Base-by-base conservation (phyloP, 371 early-diverging fungal genomes). In the Lichtheimia hyalospora region DNA sequence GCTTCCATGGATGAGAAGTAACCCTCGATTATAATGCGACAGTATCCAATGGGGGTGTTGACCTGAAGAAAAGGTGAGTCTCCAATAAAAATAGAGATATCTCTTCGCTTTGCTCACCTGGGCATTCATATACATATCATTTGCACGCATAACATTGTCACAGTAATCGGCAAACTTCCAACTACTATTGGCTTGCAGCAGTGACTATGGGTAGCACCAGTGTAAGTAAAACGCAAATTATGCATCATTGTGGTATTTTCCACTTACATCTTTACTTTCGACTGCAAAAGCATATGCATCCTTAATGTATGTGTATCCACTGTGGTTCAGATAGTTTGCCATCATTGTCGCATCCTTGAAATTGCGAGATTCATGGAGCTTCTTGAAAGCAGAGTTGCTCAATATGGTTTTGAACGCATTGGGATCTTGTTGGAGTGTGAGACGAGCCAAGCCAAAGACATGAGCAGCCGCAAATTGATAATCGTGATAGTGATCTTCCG, bases 1-100 rank as follows among this genome's bases (percentile, higher is more conserved):
- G 62, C 39, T 34, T 69, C 59, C 69, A 81, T 88, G 4, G 84
- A 79, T 4, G 63, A 55, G 39, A 90, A 72, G 1, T 84, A 80
- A 43, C 71, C 69, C 14, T 74, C 58, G 15, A 88, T 69, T 5
- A 89, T 76, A 14, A 79, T 56, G 34, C 70, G 60, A 5, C 75
- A 69, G 58, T 86, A 81, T 23, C 59, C 23, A 5, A 52, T 40
- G 2, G 61, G 41, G n/a, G 72, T 40, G 4, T 60, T 58, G 39
- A 70, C 52, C 69, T 69, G 48, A 13, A 44, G 2, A 46, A 58
- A 53, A 23, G 49, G 24, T 15, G 15, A 52, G 34, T 34, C 10
- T 34, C 34, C n/a, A n/a, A 10, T 8, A 34, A 0, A 2, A 10
- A 10, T 34, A 10, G 2, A 34, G 0, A 10, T 8, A 6, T 5